Conservation (phyloP, 257 asterid species). For the Prunella vulgaris region DNA sequence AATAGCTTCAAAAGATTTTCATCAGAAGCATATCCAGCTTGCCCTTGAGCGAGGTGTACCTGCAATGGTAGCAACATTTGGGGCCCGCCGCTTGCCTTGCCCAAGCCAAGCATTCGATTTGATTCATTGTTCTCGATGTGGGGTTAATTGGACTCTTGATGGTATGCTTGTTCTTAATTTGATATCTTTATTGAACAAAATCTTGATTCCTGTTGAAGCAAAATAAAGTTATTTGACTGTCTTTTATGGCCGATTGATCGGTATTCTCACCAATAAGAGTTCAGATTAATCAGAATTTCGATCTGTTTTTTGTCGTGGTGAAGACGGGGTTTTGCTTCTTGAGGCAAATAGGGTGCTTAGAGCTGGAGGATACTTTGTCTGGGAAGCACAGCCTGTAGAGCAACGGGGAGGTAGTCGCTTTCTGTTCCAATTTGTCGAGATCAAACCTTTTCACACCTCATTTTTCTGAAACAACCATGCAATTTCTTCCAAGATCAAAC, state of each 20-base stretch:
- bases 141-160: constrained; percentile 42
- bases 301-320: constrained; percentile 12
- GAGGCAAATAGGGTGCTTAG: constrained; percentile 70
- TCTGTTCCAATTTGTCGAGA: not conserved
- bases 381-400: constrained; percentile 35
- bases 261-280: not conserved
- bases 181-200: not conserved
- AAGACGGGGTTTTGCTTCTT: constrained; percentile 60
- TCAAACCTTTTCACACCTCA: not conserved
- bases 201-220: not conserved
- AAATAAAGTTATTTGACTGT: not conserved
- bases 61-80: constrained; percentile 51
- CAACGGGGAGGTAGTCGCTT: constrained; percentile 46
- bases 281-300: not conserved
- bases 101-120: constrained; percentile 69
- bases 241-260: not conserved
- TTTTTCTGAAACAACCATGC: not conserved
- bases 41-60: constrained; percentile 65
- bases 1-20: constrained; percentile 42
- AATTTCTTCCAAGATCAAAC: not conserved
- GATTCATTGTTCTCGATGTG: constrained; percentile 52
- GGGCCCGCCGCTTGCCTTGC: constrained; percentile 41
- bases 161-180: constrained; percentile 30
- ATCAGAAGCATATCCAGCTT: constrained; percentile 41
- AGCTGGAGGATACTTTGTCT: constrained; percentile 59